Evolutionary conservation across 108 stramenopile genomes (phyloP).

Genomic region (Cyclotella baltica): DNA sequence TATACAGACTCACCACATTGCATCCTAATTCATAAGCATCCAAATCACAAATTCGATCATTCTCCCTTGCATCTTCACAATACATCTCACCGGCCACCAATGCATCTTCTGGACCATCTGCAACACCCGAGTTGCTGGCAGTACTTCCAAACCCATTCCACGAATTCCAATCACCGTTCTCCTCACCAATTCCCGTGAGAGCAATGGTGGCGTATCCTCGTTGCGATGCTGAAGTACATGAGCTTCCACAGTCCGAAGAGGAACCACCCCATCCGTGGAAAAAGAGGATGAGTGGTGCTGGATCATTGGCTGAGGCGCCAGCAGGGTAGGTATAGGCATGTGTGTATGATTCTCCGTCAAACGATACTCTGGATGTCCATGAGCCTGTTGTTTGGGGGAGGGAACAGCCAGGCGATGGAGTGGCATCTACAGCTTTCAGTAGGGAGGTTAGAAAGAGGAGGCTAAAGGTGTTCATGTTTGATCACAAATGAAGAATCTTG

Average conservation of each 20-base stretch:
- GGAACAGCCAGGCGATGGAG: conserved; percentile 3
- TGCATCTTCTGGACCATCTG: conserved; percentile 3
- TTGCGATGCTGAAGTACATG: neutral
- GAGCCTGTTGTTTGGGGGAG: neutral
- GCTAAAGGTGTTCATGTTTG: too few species aligned
- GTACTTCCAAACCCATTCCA: conserved; percentile 28
- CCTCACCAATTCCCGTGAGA: conserved; percentile 21
- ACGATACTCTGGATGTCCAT: neutral
- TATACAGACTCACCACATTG: conserved; percentile 2
- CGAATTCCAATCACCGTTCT: conserved; percentile 12
- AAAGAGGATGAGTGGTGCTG: conserved; percentile 28
- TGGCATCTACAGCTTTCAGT: too few species aligned
- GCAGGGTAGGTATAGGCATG: conserved; percentile 15
- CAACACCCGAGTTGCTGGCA: neutral
- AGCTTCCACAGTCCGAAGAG: conserved; percentile 15
- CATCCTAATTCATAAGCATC: conserved; percentile 17
- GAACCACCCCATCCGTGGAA: conserved; percentile 38
- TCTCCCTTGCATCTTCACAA: neutral
- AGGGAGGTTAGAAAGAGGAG: too few species aligned
- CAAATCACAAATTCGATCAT: conserved; percentile 24
- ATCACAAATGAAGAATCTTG: too few species aligned
- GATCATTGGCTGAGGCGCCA: neutral
- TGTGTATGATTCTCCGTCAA: conserved; percentile 12
- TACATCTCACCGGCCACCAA: neutral
- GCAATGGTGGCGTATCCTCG: conserved; percentile 24